Base-by-base conservation (phyloP, 441 rosid species). In the Eutrema salsugineum region DNA sequence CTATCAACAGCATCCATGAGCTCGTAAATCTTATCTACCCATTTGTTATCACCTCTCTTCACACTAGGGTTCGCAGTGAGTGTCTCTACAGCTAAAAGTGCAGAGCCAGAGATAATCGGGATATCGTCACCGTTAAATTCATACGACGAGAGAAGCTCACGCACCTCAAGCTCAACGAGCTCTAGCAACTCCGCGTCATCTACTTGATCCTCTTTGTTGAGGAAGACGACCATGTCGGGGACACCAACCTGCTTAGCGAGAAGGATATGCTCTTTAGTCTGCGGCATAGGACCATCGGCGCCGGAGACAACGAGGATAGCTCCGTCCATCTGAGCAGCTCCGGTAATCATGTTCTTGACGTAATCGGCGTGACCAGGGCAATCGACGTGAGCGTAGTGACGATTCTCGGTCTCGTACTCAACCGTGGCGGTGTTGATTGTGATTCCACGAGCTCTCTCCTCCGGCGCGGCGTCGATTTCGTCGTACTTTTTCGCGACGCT, bases 401-500 rank as follows among this genome's bases (percentile, higher is more conserved):
- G 97, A 62, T 76, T 83, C 77, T 86, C 99, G 0, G 95, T 91
- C 83, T 94, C 94, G 67, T 90, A 94, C 82, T 91, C 97, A 0
- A 94, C 94, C 0, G 98, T 95, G 38, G 98, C 99, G 5, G 98
- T 91, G 76, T 92, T 95, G 68, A 95, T 90, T 10, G 99, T 95
- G 80, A 94, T 92, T 5, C 99, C 98, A 62, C 99, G 88, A 39
- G 99, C 99, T 35, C 96, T 83, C 67, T 94, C 98, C 63, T 94
- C 98, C 0, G 98, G 99, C 20, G 99, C 98, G n/a, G 99, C 97
- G 43, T 95, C 99, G 50, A 95, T 95, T 74, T 95, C 98, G 63
- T 93, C 96, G 84, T 93, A 93, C 75, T 92, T 95, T 50, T 95
- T 92, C 1, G 95, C 96, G 11, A 91, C 87, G 48, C 89, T 80